These are phyloP conservation scores for Zygotorulaspora sp. DNA, from an alignment of 805 yeast genomes.

Conservation along the genomic window DNA sequence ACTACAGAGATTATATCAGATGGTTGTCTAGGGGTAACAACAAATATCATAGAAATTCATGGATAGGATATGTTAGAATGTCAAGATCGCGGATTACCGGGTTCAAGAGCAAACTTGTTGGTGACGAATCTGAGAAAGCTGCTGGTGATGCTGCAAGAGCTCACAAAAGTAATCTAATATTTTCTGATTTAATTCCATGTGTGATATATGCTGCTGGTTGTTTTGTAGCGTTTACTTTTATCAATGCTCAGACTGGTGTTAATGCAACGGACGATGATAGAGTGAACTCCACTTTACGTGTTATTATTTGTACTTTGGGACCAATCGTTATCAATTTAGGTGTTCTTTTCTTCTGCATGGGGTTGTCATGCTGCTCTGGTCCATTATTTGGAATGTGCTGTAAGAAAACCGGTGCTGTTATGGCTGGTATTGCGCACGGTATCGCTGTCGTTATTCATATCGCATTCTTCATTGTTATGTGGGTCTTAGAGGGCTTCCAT, in stretches of 20 bases:
- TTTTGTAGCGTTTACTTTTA: slow-evolving; percentile 73
- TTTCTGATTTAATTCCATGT: slow-evolving; percentile 70
- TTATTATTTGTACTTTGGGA: slow-evolving; percentile 76
- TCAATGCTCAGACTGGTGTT: slow-evolving; percentile 86
- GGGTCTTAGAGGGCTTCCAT: slow-evolving; percentile 93
- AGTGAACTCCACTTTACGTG: slow-evolving; percentile 69
- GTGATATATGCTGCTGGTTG: slow-evolving; percentile 72
- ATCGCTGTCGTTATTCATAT: slow-evolving; percentile 84
- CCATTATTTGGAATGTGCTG: slow-evolving; percentile 93
- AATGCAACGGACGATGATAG: slow-evolving; percentile 39
- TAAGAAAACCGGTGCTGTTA: slow-evolving; percentile 92
- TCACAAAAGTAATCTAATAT: slow-evolving; percentile 65
- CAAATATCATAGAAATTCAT: slow-evolving; percentile 82
- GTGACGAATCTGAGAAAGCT: slow-evolving; percentile 74
- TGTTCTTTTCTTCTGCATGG: slow-evolving; percentile 69
- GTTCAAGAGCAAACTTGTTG: slow-evolving; percentile 68
- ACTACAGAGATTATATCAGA: slow-evolving; percentile 88
- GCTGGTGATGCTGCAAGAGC: slow-evolving; percentile 84
- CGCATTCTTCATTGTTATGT: slow-evolving; percentile 87
- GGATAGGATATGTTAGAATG: slow-evolving; percentile 81
- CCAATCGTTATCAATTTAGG: slow-evolving; percentile 92
- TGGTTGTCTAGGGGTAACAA: slow-evolving; percentile 91
- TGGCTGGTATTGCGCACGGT: slow-evolving; percentile 95
- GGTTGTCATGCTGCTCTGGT: slow-evolving; percentile 94
- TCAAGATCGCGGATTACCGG: slow-evolving; percentile 83